Conservation (phyloP, 257 asterid genomes). For the Orobanche coerulescens region DNA sequence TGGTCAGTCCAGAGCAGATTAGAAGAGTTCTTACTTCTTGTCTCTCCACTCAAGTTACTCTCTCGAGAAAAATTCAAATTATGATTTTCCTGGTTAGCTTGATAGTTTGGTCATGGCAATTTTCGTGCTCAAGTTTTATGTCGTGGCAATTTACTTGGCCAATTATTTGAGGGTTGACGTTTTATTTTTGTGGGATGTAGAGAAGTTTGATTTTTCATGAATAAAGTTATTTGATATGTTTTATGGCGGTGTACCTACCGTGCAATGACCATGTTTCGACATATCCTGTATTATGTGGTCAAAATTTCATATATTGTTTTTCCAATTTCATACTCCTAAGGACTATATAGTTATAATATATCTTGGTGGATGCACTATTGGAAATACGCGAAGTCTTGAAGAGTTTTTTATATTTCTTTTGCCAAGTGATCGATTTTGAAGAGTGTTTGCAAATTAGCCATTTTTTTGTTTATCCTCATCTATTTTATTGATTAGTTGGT, state of each 20-base stretch:
- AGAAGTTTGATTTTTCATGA: slow-evolving; percentile 22
- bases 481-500: too few species aligned
- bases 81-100: slow-evolving; percentile 16
- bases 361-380: too few species aligned
- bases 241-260: slow-evolving; percentile 15
- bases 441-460: too few species aligned
- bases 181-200: slow-evolving; percentile 31
- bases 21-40: slow-evolving; percentile 18
- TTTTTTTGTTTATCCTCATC: too few species aligned
- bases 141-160: slow-evolving; percentile 21
- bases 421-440: too few species aligned
- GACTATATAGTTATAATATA: not conserved
- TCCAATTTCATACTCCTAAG: not conserved
- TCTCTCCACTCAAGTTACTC: slow-evolving; percentile 6
- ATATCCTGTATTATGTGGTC: slow-evolving; percentile 18
- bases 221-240: slow-evolving; percentile 19
- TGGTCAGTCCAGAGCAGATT: too few species aligned
- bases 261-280: slow-evolving; percentile 25
- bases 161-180: slow-evolving; percentile 20
- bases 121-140: slow-evolving; percentile 11
- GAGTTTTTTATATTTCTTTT: too few species aligned
- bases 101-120: slow-evolving; percentile 7
- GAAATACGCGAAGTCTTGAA: too few species aligned
- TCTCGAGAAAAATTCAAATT: slow-evolving; percentile 12
- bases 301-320: not conserved